These are phyloP conservation scores for Tulasnella sp. DNA, from an alignment of 768 basidiomycete genomes.

Conservation along the genomic window DNA sequence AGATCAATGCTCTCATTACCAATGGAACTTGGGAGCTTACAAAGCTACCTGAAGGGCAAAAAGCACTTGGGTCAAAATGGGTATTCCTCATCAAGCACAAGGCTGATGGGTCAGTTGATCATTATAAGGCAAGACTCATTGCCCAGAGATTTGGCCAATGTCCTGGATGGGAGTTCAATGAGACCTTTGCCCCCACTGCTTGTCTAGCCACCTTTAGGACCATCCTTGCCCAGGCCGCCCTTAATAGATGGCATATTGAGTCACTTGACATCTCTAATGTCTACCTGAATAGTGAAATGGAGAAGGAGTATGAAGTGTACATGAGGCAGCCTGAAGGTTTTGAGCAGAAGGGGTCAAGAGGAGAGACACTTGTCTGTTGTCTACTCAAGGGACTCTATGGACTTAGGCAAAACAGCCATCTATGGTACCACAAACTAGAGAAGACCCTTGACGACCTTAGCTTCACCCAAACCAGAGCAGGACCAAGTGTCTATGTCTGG, in stretches of 20 bases:
- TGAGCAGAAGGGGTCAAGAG: not conserved
- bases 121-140: conserved; percentile 23
- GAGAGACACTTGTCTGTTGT: not conserved
- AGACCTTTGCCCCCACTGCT: conserved; percentile 24
- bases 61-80: conserved; percentile 25
- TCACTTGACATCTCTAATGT: conserved; percentile 22
- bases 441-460: not conserved
- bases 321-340: conserved; percentile 12
- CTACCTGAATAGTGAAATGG: conserved; percentile 21
- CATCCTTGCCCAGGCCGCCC: conserved; percentile 1
- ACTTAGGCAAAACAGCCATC: conserved; percentile 22
- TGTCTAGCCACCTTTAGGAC: not conserved
- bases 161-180: conserved; percentile 25
- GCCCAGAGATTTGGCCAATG: conserved; percentile 24
- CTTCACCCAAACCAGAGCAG: not conserved
- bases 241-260: not conserved
- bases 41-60: conserved; percentile 21
- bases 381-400: conserved; percentile 22
- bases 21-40: conserved; percentile 21
- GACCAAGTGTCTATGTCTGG: conserved; percentile 19
- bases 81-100: conserved; percentile 27
- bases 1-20: not conserved
- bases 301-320: conserved; percentile 12
- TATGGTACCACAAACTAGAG: conserved; percentile 18
- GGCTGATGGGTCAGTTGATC: conserved; percentile 21